Base-by-base conservation (phyloP, 139 green algal species). In the Chlorella ohadii region DNA sequence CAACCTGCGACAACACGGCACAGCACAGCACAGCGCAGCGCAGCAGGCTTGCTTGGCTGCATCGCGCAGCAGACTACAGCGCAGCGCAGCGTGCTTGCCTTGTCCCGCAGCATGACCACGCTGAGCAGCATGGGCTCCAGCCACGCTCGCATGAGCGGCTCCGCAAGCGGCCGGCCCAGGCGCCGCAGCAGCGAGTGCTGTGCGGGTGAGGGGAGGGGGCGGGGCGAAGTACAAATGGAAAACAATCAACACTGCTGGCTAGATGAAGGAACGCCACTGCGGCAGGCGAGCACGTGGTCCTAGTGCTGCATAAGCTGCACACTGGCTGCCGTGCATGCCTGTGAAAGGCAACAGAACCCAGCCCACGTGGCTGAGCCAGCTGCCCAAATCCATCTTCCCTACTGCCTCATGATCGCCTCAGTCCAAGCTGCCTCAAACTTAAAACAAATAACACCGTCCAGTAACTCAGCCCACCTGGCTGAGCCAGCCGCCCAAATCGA, bases 401-500 rank as follows among this genome's bases (percentile, higher is more conserved):
- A 93, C 89, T 3, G 44, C 7, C 44, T 51, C 44, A 51, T 51
- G 44, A 51, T 6, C 44, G 44, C 44, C n/a, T n/a, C n/a, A n/a
- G n/a, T 55, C 44, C 6, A 11, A 6, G 44, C 44, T 6, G 7
- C 44, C 44, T 11, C 44, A 55, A 55, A 55, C 6, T 55, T 55
- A 11, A 55, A 55, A 6, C 44, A 11, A 16, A 6, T 16, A 6
- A 55, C 44, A 6, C 6, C 44, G 11, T 16, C 44, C 6, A 55
- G 11, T 11, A 55, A 55, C 6, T 16, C 44, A 55, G 51, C 51
- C 51, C 51, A 59, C 51, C 51, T 79, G 73, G 31, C 44, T 61
- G 4, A 92, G 80, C 79, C 79, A 88, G 22, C 89, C 89, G 12
- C 89, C 89, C 38, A 92, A 74, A 74, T 92, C 89, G 9, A 89